A percentile compares a stretch with the other conserved stretches of the same genome.
These are phyloP conservation scores for Raphanus sativus DNA, from an alignment of 345 rosid species.

Conservation along the genomic window DNA sequence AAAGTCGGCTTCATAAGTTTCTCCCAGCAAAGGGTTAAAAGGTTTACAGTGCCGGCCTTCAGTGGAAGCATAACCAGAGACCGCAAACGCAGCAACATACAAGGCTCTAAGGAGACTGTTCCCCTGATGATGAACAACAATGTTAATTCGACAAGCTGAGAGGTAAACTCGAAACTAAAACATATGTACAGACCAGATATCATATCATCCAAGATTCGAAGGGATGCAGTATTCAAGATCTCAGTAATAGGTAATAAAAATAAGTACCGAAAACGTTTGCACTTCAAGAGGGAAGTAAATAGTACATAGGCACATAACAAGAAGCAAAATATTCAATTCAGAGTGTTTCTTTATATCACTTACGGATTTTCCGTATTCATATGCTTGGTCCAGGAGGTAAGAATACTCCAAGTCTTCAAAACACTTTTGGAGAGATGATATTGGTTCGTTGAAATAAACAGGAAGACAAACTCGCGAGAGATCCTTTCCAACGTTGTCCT, in stretches of 20 bases:
- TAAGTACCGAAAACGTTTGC: constrained; percentile 1
- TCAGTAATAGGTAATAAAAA: background rate
- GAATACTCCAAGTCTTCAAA: constrained; percentile 97
- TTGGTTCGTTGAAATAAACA: constrained; percentile 96
- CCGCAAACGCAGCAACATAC: constrained; percentile 95
- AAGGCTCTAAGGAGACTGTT: constrained; percentile 68
- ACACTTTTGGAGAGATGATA: constrained; percentile 97
- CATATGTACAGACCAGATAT: constrained; percentile 23
- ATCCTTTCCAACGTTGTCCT: constrained; percentile 99
- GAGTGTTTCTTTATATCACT: constrained; percentile 34
- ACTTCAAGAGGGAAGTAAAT: constrained; percentile 6
- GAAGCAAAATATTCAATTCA: constrained; percentile 5
- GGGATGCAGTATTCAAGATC: background rate
- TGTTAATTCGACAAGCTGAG: constrained; percentile 29
- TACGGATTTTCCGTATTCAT: constrained; percentile 77
- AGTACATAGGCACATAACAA: background rate
- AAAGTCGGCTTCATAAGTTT: constrained; percentile 94
- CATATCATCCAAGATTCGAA: constrained; percentile 57
- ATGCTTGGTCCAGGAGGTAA: constrained; percentile 83
- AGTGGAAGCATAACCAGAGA: constrained; percentile 95
- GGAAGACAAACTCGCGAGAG: constrained; percentile 72
- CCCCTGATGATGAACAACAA: constrained; percentile 55
- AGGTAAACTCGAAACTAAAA: constrained; percentile 6
- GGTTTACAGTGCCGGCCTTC: constrained; percentile 97
- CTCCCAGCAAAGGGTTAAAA: constrained; percentile 95